These are phyloP conservation scores for Fusarium camptoceras DNA, from an alignment of 2,329 filamentous ascomycete genomes.

Conservation along the genomic window DNA sequence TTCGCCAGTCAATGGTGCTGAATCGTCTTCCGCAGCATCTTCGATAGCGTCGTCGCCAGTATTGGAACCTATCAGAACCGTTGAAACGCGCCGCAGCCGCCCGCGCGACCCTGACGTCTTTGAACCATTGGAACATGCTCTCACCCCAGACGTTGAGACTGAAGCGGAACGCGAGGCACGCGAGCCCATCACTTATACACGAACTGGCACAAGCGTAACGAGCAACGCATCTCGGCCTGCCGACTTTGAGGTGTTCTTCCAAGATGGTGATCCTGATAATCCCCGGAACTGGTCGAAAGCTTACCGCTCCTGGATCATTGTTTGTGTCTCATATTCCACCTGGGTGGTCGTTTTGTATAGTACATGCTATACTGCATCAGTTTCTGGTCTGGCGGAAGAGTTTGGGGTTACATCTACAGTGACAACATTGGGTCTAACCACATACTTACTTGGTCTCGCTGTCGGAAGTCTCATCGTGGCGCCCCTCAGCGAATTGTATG, in stretches of 20 bases:
- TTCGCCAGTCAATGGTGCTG: slow-evolving; percentile 24
- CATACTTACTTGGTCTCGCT: slow-evolving; percentile 81
- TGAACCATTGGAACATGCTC: slow-evolving; percentile 54
- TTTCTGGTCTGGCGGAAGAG: slow-evolving; percentile 74
- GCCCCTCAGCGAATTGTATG: slow-evolving; percentile 78
- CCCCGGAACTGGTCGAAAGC: slow-evolving; percentile 75
- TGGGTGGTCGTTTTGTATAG: slow-evolving; percentile 76
- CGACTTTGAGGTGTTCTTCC: slow-evolving; percentile 80
- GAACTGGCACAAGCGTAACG: slow-evolving; percentile 57
- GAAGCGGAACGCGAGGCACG: slow-evolving; percentile 55
- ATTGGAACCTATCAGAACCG: slow-evolving; percentile 44
- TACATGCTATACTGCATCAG: slow-evolving; percentile 81
- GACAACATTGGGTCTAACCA: slow-evolving; percentile 81
- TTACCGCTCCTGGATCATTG: slow-evolving; percentile 57
- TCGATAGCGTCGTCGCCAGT: slow-evolving; percentile 37
- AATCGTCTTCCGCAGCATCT: slow-evolving; percentile 31
- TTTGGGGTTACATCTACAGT: slow-evolving; percentile 70
- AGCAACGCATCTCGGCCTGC: slow-evolving; percentile 60
- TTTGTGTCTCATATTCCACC: slow-evolving; percentile 59
- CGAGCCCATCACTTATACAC: slow-evolving; percentile 60
- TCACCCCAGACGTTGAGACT: slow-evolving; percentile 53
- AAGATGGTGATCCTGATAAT: slow-evolving; percentile 71
- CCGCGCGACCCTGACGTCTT: slow-evolving; percentile 46
- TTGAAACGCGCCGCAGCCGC: slow-evolving; percentile 38
- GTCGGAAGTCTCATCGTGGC: slow-evolving; percentile 78